These are phyloP conservation scores for Podaxis sp. DNA, from an alignment of 768 basidiomycete species.

Conservation along the genomic window DNA sequence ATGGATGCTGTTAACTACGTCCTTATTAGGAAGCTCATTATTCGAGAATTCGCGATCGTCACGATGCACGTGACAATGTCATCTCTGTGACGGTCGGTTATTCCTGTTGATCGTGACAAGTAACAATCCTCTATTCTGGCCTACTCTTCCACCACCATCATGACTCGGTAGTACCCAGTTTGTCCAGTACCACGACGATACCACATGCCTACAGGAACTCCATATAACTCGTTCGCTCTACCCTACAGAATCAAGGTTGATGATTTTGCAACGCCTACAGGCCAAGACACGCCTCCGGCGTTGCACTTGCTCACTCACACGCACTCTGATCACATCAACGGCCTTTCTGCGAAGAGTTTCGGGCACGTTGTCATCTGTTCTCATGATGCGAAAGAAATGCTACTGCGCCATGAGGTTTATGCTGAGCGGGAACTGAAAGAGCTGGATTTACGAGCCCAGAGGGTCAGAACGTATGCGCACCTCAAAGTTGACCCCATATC, in stretches of 20 bases:
- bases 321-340: constrained; percentile 83
- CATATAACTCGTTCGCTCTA: constrained; percentile 69
- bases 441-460: constrained; percentile 46
- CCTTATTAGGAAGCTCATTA: background rate
- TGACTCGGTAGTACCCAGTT: constrained; percentile 7
- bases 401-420: constrained; percentile 74
- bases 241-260: constrained; percentile 89
- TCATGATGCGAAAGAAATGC: constrained; percentile 80
- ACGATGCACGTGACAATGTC: constrained; percentile 2
- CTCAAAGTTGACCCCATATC: constrained; percentile 55
- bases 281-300: constrained; percentile 35
- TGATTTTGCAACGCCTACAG: constrained; percentile 54
- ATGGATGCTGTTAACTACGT: background rate
- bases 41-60: constrained; percentile 2
- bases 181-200: background rate
- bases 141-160: background rate
- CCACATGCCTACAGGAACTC: constrained; percentile 73
- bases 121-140: background rate
- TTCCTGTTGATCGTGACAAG: background rate
- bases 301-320: constrained; percentile 87
- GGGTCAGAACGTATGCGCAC: constrained; percentile 61
- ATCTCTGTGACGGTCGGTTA: background rate
- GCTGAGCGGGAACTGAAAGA: constrained; percentile 60
- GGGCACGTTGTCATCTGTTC: constrained; percentile 75
- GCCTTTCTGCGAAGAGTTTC: constrained; percentile 75